Conservation (phyloP, 352 stramenopile genomes). For the Phytophthora chlamydospora region DNA sequence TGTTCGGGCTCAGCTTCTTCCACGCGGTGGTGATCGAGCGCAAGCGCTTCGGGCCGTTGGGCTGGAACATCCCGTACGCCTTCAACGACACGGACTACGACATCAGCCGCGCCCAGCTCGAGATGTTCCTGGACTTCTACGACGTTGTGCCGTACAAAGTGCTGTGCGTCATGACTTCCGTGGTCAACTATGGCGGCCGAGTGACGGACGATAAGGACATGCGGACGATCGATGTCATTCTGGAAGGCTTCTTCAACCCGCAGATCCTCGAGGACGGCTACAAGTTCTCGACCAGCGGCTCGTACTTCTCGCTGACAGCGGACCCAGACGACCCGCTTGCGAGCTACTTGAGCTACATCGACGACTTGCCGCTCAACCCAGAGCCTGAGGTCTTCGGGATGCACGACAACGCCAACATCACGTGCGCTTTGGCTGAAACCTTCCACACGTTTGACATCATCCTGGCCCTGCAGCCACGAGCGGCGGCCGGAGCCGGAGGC, state of each 20-base stretch:
- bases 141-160: constrained; percentile 88
- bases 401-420: constrained; percentile 95
- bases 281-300: constrained; percentile 79
- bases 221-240: constrained; percentile 89
- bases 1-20: constrained; percentile 94
- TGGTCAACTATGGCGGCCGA: constrained; percentile 94
- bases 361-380: constrained; percentile 90
- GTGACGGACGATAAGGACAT: constrained; percentile 96
- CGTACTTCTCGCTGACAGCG: constrained; percentile 87
- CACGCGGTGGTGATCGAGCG: constrained; percentile 94
- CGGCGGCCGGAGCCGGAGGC: constrained; percentile 59
- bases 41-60: constrained; percentile 94
- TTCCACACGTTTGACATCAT: constrained; percentile 91
- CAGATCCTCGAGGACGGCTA: constrained; percentile 80
- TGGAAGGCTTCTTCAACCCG: constrained; percentile 90
- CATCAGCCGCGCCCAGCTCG: constrained; percentile 84
- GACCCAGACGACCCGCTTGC: constrained; percentile 71
- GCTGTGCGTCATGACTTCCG: constrained; percentile 92
- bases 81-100: constrained; percentile 97
- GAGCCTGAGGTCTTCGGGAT: constrained; percentile 94
- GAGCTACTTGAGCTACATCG: constrained; percentile 95
- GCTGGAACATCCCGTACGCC: constrained; percentile 97
- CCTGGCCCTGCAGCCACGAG: constrained; percentile 76
- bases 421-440: constrained; percentile 90
- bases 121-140: constrained; percentile 91